Evolutionary conservation across 2,329 filamentous ascomycete genomes (phyloP).

Genomic region (Fusarium xylarioides): DNA sequence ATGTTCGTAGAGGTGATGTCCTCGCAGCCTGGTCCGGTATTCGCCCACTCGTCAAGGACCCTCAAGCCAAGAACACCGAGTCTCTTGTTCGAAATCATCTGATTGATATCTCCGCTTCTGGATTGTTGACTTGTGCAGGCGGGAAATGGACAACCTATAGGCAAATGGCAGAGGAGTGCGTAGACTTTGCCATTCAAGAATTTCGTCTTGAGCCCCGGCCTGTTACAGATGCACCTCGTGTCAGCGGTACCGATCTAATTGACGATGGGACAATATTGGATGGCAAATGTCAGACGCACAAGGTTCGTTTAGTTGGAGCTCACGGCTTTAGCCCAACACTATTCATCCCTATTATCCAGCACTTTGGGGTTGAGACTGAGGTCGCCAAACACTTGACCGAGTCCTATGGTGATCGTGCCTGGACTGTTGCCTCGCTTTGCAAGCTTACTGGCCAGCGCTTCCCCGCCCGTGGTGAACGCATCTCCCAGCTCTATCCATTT

Average conservation of each 20-base stretch:
- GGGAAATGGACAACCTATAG: slow-evolving; percentile 95
- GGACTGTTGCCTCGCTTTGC: slow-evolving; percentile 86
- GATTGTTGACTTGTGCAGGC: slow-evolving; percentile 84
- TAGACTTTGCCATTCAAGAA: slow-evolving; percentile 78
- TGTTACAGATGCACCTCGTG: slow-evolving; percentile 67
- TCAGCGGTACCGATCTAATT: slow-evolving; percentile 74
- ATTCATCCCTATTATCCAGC: slow-evolving; percentile 94
- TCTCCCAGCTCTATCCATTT: slow-evolving; percentile 85
- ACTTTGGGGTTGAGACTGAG: slow-evolving; percentile 91
- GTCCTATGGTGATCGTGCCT: slow-evolving; percentile 91
- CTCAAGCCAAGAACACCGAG: slow-evolving; percentile 82
- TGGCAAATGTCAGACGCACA: slow-evolving; percentile 83
- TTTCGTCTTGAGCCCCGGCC: slow-evolving; percentile 70
- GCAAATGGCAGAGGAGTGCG: slow-evolving; percentile 90
- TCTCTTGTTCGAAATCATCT: slow-evolving; percentile 86
- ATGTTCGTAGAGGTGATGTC: slow-evolving; percentile 85
- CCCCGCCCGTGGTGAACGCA: slow-evolving; percentile 82
- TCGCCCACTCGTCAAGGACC: slow-evolving; percentile 81
- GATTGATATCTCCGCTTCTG: slow-evolving; percentile 80
- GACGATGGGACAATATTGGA: slow-evolving; percentile 72
- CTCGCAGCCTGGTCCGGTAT: slow-evolving; percentile 90
- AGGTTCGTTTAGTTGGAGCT: slow-evolving; percentile 81
- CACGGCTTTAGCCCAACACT: slow-evolving; percentile 89
- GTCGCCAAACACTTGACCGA: slow-evolving; percentile 88
- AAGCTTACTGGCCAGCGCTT: slow-evolving; percentile 80